Conservation (phyloP, 345 rosid species). For the Ceriops zippeliana region DNA sequence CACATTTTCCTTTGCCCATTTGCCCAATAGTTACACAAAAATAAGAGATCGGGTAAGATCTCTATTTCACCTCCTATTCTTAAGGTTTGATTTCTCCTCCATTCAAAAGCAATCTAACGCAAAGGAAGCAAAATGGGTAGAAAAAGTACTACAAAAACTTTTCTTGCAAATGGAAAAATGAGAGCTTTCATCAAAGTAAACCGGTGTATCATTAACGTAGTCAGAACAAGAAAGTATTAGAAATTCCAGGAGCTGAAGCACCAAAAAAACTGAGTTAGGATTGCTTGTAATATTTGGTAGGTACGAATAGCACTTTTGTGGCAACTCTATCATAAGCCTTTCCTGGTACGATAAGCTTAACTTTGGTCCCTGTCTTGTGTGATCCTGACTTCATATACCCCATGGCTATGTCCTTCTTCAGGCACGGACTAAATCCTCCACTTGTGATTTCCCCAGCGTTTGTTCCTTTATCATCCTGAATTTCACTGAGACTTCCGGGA, state of each 20-base stretch:
- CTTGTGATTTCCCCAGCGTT: constrained; percentile 92
- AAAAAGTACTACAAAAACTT: not conserved
- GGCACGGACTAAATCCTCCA: constrained; percentile 95
- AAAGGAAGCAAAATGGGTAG: too few relatives aligned
- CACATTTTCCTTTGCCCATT: not conserved
- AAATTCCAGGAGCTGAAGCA: constrained; percentile 8
- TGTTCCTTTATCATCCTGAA: constrained; percentile 67
- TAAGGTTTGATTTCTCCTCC: too few relatives aligned
- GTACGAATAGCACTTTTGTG: constrained; percentile 84
- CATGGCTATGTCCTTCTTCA: constrained; percentile 97
- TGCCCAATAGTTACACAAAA: not conserved
- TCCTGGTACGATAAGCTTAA: constrained; percentile 75
- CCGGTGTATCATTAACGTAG: constrained; percentile 6
- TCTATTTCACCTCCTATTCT: too few relatives aligned
- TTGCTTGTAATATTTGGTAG: constrained; percentile 83
- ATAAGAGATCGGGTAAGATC: not conserved
- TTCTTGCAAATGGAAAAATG: not conserved
- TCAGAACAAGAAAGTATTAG: constrained; percentile 13
- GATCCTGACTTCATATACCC: constrained; percentile 90
- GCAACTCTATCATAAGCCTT: constrained; percentile 77
- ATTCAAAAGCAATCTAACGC: too few relatives aligned
- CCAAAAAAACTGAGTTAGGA: constrained; percentile 29
- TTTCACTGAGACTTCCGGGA: constrained; percentile 89
- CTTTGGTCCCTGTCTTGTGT: constrained; percentile 81
- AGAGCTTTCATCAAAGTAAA: not conserved